A percentile compares a stretch with the other conserved stretches of the same genome.
Evolutionary conservation across 306 rosid genomes (phyloP).

Genomic region (Fragaria iinumae): DNA sequence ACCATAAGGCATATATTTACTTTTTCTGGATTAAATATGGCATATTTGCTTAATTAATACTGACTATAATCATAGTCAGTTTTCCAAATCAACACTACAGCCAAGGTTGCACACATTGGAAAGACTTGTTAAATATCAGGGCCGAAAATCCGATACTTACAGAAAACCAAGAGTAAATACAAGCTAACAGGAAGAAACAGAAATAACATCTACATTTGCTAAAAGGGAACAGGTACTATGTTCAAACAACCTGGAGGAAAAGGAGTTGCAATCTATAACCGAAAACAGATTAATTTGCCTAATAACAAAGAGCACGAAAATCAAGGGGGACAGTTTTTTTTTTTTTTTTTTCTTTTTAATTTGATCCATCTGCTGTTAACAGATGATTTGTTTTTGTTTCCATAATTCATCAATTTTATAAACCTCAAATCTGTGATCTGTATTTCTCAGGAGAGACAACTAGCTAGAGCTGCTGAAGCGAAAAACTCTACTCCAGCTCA

Average conservation of each 20-base stretch:
- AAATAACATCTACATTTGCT: not conserved
- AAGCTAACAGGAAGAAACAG: not conserved
- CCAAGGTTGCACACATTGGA: not conserved
- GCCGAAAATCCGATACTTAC: too few species aligned
- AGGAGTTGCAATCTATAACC: not conserved
- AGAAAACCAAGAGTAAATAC: too few species aligned
- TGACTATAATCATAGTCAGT: not conserved
- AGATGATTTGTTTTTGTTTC: not conserved
- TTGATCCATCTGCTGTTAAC: not conserved
- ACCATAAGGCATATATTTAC: too few species aligned
- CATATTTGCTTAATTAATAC: not conserved
- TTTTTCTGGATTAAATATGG: too few species aligned
- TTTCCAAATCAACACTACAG: not conserved
- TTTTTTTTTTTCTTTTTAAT: not conserved
- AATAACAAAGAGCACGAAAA: not conserved
- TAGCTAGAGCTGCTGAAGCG: conserved; percentile 16
- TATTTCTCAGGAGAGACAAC: conserved; percentile 18
- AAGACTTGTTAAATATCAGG: not conserved
- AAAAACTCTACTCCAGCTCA: conserved; percentile 1
- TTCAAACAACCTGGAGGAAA: not conserved
- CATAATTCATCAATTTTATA: not conserved
- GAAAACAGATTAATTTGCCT: not conserved
- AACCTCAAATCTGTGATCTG: not conserved
- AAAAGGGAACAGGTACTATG: not conserved
- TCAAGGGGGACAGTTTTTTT: not conserved